Conservation (phyloP, 208 protist genomes). For the Trypanosoma theileri region DNA sequence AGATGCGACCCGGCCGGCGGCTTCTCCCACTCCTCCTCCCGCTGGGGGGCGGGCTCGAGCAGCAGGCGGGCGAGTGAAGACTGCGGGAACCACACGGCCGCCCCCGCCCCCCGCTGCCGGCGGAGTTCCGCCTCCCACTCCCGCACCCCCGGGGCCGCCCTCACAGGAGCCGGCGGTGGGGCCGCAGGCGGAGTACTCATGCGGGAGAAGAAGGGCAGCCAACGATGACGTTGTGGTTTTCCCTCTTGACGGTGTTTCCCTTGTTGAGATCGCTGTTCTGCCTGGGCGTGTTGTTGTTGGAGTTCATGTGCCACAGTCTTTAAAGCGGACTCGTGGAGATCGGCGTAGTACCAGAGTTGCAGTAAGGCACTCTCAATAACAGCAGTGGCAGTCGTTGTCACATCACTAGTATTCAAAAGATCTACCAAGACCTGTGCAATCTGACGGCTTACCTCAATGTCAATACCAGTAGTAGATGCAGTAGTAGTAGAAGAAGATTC, state of each 20-base stretch:
- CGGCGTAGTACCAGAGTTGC: slow-evolving; percentile 42
- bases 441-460: slow-evolving; percentile 47
- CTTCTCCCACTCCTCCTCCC: not conserved
- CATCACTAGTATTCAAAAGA: slow-evolving; percentile 45
- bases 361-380: slow-evolving; percentile 53
- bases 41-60: slow-evolving; percentile 14
- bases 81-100: slow-evolving; percentile 10
- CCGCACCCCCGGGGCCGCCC: no score
- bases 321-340: slow-evolving; percentile 51
- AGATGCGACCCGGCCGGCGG: slow-evolving; percentile 6
- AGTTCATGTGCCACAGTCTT: not conserved
- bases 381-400: slow-evolving; percentile 42
- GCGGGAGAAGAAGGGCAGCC: no score
- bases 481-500: not conserved
- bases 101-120: slow-evolving; percentile 3
- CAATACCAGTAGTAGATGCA: slow-evolving; percentile 10
- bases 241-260: no score
- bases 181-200: no score
- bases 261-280: no score
- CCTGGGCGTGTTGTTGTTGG: not conserved
- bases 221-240: no score
- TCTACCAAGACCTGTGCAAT: slow-evolving; percentile 57
- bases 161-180: not conserved
- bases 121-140: slow-evolving; percentile 16
- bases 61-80: slow-evolving; percentile 27